A percentile compares a stretch with the other conserved stretches of the same genome.
Evolutionary conservation across 148 eudicot genomes (phyloP).

Genomic region (Arbutus unedo): DNA sequence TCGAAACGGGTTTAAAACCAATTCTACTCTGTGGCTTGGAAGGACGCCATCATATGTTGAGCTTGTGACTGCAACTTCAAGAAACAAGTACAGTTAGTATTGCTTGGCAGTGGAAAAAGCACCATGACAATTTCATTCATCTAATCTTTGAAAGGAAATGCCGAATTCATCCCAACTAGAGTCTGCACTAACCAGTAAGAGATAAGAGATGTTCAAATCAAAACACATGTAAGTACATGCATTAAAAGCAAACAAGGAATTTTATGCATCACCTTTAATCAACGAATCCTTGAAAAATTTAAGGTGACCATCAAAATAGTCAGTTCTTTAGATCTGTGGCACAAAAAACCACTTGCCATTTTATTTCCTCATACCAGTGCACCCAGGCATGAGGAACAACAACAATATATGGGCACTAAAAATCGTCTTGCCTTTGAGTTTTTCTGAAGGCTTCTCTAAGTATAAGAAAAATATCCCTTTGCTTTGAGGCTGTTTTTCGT

Average conservation of each 20-base stretch:
- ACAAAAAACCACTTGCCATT: background rate
- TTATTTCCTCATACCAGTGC: background rate
- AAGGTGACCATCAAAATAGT: background rate
- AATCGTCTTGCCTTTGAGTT: background rate
- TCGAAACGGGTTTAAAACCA: background rate
- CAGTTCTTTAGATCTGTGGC: background rate
- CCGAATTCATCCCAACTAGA: background rate
- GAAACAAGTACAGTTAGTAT: background rate
- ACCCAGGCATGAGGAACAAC: background rate
- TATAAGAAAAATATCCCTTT: background rate
- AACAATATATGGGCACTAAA: background rate
- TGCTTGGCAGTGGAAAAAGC: background rate
- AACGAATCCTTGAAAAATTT: background rate
- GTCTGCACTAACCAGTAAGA: background rate
- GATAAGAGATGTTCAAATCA: background rate
- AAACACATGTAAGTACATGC: background rate
- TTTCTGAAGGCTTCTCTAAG: background rate
- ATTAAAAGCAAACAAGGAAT: background rate
- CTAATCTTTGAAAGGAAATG: background rate
- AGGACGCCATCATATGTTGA: slow-evolving; percentile 56
- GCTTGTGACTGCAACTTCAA: slow-evolving; percentile 29
- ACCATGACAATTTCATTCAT: background rate
- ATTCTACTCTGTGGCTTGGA: slow-evolving; percentile 54
- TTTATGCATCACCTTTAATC: background rate
- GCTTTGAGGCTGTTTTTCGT: background rate